Percentiles rank a stretch among this genome's conserved stretches.
Evolutionary conservation across 768 basidiomycete genomes (phyloP).

Genomic region (Crepidotus variabilis): DNA sequence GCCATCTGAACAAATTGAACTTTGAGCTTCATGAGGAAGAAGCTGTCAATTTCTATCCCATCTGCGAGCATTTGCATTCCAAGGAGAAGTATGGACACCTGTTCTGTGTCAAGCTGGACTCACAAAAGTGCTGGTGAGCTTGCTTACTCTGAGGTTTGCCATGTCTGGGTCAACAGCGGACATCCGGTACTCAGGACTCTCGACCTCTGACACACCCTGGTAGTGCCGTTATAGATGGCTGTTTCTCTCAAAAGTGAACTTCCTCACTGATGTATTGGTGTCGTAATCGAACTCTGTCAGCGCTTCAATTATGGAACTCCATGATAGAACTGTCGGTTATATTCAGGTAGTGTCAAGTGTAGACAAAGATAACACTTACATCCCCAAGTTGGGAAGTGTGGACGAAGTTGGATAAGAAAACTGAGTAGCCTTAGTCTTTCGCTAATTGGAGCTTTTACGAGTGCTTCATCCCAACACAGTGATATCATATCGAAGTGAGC

Average conservation of each 20-base stretch:
- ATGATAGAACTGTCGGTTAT: constrained; percentile 50
- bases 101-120: constrained; percentile 2
- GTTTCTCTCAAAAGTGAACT: constrained; percentile 19
- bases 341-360: not conserved
- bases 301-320: constrained; percentile 57
- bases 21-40: constrained; percentile 60
- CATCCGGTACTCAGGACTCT: constrained; percentile 4
- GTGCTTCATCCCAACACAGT: constrained; percentile 61
- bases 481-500: constrained; percentile 65
- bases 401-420: constrained; percentile 65
- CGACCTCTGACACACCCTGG: constrained; percentile 1
- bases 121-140: not conserved
- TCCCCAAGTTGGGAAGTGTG: constrained; percentile 67
- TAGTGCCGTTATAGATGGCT: not conserved
- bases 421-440: constrained; percentile 56
- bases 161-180: constrained; percentile 41
- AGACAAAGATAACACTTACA: constrained; percentile 32
- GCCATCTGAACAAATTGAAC: constrained; percentile 42
- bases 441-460: constrained; percentile 49
- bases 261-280: constrained; percentile 38
- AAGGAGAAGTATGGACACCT: constrained; percentile 57
- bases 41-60: constrained; percentile 50
- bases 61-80: constrained; percentile 65
- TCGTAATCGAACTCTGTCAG: constrained; percentile 53
- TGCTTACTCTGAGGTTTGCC: constrained; percentile 40